A percentile compares a stretch with the other conserved stretches of the same genome.
These are phyloP conservation scores for Rhodotorula glutinis DNA, from an alignment of 1,284 basidiomycete genomes.

Conservation along the genomic window DNA sequence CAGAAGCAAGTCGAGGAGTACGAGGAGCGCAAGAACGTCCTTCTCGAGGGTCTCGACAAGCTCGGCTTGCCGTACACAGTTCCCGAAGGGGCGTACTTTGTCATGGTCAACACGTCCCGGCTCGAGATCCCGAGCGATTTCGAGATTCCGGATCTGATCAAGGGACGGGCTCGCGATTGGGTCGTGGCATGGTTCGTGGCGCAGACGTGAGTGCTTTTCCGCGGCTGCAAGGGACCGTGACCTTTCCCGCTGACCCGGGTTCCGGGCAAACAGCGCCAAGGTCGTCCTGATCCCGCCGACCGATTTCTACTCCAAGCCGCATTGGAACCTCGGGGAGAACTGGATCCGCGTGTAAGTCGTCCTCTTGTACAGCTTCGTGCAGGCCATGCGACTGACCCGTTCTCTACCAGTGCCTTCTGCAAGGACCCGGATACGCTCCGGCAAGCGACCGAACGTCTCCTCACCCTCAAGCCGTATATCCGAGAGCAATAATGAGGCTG, in stretches of 20 bases:
- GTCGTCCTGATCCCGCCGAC: slow-evolving; percentile 91
- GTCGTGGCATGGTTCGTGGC: slow-evolving; percentile 56
- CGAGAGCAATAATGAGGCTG: not conserved
- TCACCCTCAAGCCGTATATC: slow-evolving; percentile 68
- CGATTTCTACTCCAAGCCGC: slow-evolving; percentile 89
- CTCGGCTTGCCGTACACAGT: slow-evolving; percentile 81
- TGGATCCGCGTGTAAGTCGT: slow-evolving; percentile 65
- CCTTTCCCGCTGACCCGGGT: no score
- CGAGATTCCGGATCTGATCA: slow-evolving; percentile 69
- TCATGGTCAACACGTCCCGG: slow-evolving; percentile 59
- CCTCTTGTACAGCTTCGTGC: not conserved
- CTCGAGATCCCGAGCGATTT: slow-evolving; percentile 80
- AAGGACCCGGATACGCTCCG: slow-evolving; percentile 81
- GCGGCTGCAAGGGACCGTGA: no score
- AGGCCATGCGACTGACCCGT: not conserved
- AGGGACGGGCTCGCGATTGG: slow-evolving; percentile 84
- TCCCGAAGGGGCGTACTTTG: slow-evolving; percentile 86
- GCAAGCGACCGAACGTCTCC: slow-evolving; percentile 70
- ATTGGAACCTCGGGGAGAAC: slow-evolving; percentile 75
- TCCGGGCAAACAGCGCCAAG: slow-evolving; percentile 59
- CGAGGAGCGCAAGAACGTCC: slow-evolving; percentile 68
- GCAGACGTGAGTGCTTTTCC: slow-evolving; percentile 37
- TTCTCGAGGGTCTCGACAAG: slow-evolving; percentile 74
- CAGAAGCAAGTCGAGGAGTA: slow-evolving; percentile 75
- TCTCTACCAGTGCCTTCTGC: slow-evolving; percentile 66